These are phyloP conservation scores for Brettanomyces naardenensis DNA, from an alignment of 805 yeast species.

Conservation along the genomic window DNA sequence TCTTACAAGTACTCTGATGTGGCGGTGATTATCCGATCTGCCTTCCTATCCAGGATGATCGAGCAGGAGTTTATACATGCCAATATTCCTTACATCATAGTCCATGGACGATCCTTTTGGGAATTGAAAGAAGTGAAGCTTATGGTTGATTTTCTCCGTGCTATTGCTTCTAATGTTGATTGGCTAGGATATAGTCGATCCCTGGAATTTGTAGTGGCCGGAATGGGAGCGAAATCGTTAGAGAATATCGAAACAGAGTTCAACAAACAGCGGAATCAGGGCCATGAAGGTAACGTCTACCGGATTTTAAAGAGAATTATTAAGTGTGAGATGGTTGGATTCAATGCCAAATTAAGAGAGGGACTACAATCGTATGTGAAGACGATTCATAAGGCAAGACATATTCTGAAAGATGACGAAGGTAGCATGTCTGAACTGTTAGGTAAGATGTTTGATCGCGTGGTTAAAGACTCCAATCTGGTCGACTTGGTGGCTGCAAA, in stretches of 20 bases:
- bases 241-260: constrained; percentile 13
- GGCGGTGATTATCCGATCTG: constrained; percentile 63
- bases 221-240: constrained; percentile 52
- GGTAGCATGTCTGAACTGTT: constrained; percentile 4
- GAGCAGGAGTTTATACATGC: constrained; percentile 53
- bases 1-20: constrained; percentile 48
- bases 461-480: constrained; percentile 15
- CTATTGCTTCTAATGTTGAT: constrained; percentile 52
- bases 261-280: constrained; percentile 4
- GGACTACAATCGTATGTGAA: constrained; percentile 24
- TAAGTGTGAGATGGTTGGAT: constrained; percentile 8
- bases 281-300: constrained; percentile 8
- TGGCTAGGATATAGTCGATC: constrained; percentile 50
- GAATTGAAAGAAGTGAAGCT: constrained; percentile 60
- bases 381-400: constrained; percentile 18
- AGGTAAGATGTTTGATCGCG: constrained; percentile 14
- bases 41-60: constrained; percentile 50
- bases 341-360: constrained; percentile 12
- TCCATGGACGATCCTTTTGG: constrained; percentile 78
- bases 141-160: constrained; percentile 57
- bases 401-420: constrained; percentile 7
- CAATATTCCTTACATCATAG: constrained; percentile 56
- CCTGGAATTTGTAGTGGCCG: constrained; percentile 53
- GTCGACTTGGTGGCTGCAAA: constrained; percentile 5
- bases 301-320: constrained; percentile 9